Evolutionary conservation across 345 rosid genomes (phyloP), one percentile per base, ranked within the genome.

Genomic region (Ceriops tagal): DNA sequence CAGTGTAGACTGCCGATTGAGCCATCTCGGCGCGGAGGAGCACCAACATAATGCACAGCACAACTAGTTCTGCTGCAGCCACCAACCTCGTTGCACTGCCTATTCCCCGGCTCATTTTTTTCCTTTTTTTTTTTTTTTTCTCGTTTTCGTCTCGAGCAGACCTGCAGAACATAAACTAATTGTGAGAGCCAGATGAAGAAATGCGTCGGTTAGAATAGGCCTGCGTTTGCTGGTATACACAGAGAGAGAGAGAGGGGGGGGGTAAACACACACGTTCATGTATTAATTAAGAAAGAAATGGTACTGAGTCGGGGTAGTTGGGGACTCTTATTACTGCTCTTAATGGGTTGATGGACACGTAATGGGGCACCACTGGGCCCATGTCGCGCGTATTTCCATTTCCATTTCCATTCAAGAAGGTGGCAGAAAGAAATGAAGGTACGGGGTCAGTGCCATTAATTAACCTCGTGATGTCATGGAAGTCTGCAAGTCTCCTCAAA

Each of bases 91-190:
- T 22, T 73, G 89, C 89, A 83, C 79, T 82, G 84, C 84, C 78
- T 85, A 80, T 80, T 85, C 83, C 84, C 86, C 65, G 49, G 10
- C 2, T 78, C 82, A 80, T 83, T 7, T 57, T 27, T 16, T 16
- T 15, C 26, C 26, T 24, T 24, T 24, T 83, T 7, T 57, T 27
- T 16, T 16, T 15, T 24, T 24, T 24, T 24, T 24, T 1, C 26
- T 43, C 16, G 15, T 43, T 15, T 43, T 13, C 4, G 18, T 3
- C 18, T 13, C 49, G 15, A 43, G 2, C 10, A 2, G 46, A 39
- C 15, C 46, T 11, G 46, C 46, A 39, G 46, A 39, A 39, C 46
- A 43, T 43, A 4, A 43, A 43, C 18, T 0, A 61, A 10, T 3
- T 62, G 8, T 39, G 53, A 62, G 66, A 63, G 11, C 34, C 27